Evolutionary conservation across 306 rosid species (phyloP).

Genomic region (Lithocarpus polystachyus): DNA sequence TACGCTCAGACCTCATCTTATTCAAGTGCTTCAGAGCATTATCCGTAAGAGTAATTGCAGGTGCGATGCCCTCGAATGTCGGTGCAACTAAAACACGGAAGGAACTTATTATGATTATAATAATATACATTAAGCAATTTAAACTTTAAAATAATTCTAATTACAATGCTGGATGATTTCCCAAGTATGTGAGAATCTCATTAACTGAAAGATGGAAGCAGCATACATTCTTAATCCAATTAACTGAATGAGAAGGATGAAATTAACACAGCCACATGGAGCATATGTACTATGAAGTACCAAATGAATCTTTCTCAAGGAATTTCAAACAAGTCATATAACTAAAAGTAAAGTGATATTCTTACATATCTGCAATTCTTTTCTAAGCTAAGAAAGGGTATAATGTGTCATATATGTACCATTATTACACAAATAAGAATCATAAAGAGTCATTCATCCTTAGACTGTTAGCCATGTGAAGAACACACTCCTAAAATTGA

Average conservation of each 20-base stretch:
- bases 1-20: conserved; percentile 79
- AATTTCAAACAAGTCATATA: background rate
- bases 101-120: background rate
- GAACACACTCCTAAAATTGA: background rate
- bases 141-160: background rate
- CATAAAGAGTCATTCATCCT: background rate
- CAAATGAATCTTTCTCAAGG: background rate
- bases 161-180: background rate
- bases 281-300: background rate
- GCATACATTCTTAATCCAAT: background rate
- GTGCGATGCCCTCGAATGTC: conserved; percentile 38
- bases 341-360: background rate
- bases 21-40: conserved; percentile 88
- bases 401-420: background rate
- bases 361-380: background rate
- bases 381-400: background rate
- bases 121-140: background rate
- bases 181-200: background rate
- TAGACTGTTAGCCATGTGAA: background rate
- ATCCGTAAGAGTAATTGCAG: conserved; percentile 54
- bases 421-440: background rate
- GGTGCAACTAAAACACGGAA: conserved; percentile 39
- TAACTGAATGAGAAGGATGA: background rate
- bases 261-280: background rate
- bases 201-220: background rate